Evolutionary conservation across 306 rosid genomes (phyloP), one percentile per base, ranked within the genome.

Genomic region (Quercus agrifolia): DNA sequence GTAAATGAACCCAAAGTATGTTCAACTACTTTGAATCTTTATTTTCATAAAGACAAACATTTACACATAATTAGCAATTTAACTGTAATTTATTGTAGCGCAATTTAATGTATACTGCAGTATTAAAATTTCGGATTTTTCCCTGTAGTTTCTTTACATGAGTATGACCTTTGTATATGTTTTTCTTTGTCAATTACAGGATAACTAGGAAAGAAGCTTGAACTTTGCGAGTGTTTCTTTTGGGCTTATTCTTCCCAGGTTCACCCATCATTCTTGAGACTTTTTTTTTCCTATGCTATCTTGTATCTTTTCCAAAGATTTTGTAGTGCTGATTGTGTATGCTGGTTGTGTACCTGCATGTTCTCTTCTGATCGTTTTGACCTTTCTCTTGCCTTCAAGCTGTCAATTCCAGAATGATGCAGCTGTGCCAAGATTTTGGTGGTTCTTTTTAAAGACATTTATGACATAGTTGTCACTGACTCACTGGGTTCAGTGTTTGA

Each of bases 141-240:
- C 70, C 70, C 70, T 17, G 46, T 64, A 5, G 21, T 30, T 52
- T 25, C 79, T 52, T 20, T 18, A 20, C 54, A 38, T 70, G 46
- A 58, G 38, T 64, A 58, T 83, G 66, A 38, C 27, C 51, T 74
- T 46, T 75, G 74, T 41, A 38, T 51, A 74, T 81, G 14, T 51
- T 52, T 19, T 74, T 46, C 69, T 73, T 57, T 74, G 78, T 68
- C 0, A 1, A 74, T 89, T 73, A 72, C 93, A 95, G 99, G 92
- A 89, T 95, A 82, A 91, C 94, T 35, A 86, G 92, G 88, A 95
- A 90, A 87, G 98, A 93, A 84, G 96, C 94, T 86, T 95, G 77
- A 93, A 62, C 64, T 38, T 72, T 67, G 80, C 78, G 10, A 66
- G 83, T 73, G 58, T 79, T 74, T 71, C 56, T 72, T 78, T 25